These are phyloP conservation scores for Harringtonia lauricola DNA, from an alignment of 2,329 filamentous ascomycete species.

Conservation along the genomic window DNA sequence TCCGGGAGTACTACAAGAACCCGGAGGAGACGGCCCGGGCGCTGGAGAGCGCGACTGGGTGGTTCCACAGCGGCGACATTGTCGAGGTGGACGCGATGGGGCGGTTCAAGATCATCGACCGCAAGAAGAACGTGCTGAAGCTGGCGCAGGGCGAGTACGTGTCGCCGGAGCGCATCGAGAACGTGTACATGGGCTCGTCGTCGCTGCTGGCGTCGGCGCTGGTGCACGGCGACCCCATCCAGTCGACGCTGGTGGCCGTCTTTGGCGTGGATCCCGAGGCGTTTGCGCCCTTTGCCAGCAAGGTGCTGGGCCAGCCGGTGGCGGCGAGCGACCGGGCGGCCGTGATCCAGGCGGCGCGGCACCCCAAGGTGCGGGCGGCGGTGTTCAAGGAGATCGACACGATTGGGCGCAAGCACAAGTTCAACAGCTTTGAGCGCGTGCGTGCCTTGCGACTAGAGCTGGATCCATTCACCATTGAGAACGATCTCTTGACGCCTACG, in stretches of 20 bases:
- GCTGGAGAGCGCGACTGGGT: conserved; percentile 69
- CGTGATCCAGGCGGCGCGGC: conserved; percentile 53
- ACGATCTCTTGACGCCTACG: conserved; percentile 82
- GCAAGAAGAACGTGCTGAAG: conserved; percentile 98
- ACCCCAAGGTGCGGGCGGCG: conserved; percentile 61
- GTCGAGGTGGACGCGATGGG: conserved; percentile 74
- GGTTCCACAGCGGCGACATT: conserved; percentile 96
- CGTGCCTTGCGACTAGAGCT: conserved; percentile 62
- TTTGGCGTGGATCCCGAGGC: conserved; percentile 78
- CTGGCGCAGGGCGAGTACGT: conserved; percentile 96
- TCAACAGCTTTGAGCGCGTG: conserved; percentile 84
- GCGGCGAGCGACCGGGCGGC: conserved; percentile 52
- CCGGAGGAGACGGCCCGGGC: conserved; percentile 74
- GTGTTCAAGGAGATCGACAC: conserved; percentile 69
- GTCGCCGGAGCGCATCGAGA: conserved; percentile 93
- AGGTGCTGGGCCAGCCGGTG: conserved; percentile 60
- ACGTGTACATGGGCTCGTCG: conserved; percentile 76
- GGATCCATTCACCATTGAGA: conserved; percentile 89
- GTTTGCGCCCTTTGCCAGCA: conserved; percentile 73
- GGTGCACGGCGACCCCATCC: conserved; percentile 79
- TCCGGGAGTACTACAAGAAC: conserved; percentile 85
- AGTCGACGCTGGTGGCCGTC: conserved; percentile 73
- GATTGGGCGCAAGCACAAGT: conserved; percentile 73
- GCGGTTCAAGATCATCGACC: conserved; percentile 87
- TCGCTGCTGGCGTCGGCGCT: conserved; percentile 71